A percentile compares a stretch with the other conserved stretches of the same genome.
Evolutionary conservation across 1,284 basidiomycete species (phyloP).

Genomic region (Moesziomyces sp.): DNA sequence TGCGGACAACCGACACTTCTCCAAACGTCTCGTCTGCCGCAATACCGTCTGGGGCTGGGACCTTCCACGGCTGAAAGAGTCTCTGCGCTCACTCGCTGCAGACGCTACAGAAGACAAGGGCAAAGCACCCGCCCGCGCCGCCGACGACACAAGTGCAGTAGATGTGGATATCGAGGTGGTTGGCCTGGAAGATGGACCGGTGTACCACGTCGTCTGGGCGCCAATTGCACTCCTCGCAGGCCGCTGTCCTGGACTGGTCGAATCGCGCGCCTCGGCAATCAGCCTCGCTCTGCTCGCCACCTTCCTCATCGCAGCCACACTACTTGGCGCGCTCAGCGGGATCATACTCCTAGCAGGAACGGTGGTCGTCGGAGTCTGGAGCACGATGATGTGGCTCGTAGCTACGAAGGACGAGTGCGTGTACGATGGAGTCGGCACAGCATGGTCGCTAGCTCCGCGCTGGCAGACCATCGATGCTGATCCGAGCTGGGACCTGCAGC

Average conservation of each 20-base stretch:
- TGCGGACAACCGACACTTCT: conserved; percentile 38
- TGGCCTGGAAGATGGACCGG: conserved; percentile 6
- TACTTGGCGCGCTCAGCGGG: conserved; percentile 72
- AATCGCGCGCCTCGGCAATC: conserved; percentile 5
- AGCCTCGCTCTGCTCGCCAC: not conserved
- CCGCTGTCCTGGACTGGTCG: not conserved
- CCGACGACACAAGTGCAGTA: not conserved
- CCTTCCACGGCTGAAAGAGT: not conserved
- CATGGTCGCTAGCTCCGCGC: conserved; percentile 22
- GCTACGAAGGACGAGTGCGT: conserved; percentile 13
- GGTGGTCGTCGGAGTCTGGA: conserved; percentile 79
- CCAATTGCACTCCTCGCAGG: conserved; percentile 6
- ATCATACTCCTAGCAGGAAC: conserved; percentile 82
- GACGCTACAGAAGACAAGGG: conserved; percentile 6
- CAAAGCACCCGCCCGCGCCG: conserved; percentile 1
- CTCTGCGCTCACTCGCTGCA: not conserved
- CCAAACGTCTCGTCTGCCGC: conserved; percentile 20
- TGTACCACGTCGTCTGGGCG: conserved; percentile 34
- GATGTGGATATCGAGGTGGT: conserved; percentile 15
- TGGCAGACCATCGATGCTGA: conserved; percentile 15
- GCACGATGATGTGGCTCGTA: conserved; percentile 13
- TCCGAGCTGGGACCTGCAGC: conserved; percentile 10
- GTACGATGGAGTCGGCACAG: conserved; percentile 33
- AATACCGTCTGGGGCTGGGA: conserved; percentile 35
- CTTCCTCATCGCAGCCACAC: not conserved